Evolutionary conservation across 352 stramenopile species (phyloP).

Genomic region (Pythium grandisporangium): DNA sequence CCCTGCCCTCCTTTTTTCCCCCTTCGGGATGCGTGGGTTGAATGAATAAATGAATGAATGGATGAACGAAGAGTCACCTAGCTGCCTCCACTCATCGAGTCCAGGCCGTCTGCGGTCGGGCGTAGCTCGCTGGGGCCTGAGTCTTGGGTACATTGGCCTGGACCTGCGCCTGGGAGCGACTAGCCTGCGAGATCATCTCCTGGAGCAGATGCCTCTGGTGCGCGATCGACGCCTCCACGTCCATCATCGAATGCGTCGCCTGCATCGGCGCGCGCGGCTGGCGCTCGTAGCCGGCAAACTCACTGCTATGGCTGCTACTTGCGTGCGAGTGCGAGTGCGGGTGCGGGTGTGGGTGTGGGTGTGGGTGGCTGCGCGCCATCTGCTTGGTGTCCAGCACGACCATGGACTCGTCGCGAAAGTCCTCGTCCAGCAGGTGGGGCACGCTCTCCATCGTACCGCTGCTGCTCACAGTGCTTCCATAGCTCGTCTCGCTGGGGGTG

Average conservation of each 20-base stretch:
- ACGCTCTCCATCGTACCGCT: slow-evolving; percentile 5
- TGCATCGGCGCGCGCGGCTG: neutral
- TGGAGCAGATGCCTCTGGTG: slow-evolving; percentile 51
- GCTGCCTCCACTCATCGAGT: too few relatives aligned
- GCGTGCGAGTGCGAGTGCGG: neutral
- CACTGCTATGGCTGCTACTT: neutral
- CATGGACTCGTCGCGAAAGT: slow-evolving; percentile 6
- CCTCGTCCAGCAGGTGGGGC: slow-evolving; percentile 1
- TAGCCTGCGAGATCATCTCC: slow-evolving; percentile 56
- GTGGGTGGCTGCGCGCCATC: slow-evolving; percentile 3
- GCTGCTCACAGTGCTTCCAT: slow-evolving; percentile 8
- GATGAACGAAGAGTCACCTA: too few relatives aligned
- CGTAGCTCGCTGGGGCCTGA: too few relatives aligned
- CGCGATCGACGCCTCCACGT: slow-evolving; percentile 50
- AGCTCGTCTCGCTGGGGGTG: slow-evolving; percentile 12
- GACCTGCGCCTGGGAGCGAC: slow-evolving; percentile 7
- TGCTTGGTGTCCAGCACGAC: slow-evolving; percentile 12
- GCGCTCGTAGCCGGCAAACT: neutral
- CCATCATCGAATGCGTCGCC: slow-evolving; percentile 5
- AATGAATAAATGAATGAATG: too few relatives aligned
- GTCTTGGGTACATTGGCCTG: too few relatives aligned
- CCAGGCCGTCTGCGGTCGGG: too few relatives aligned
- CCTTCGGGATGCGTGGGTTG: too few relatives aligned
- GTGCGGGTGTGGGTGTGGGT: neutral
- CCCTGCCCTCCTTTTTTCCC: too few relatives aligned